These are phyloP conservation scores for Penicillium canescens DNA, from an alignment of 495 filamentous ascomycete genomes.

Conservation along the genomic window DNA sequence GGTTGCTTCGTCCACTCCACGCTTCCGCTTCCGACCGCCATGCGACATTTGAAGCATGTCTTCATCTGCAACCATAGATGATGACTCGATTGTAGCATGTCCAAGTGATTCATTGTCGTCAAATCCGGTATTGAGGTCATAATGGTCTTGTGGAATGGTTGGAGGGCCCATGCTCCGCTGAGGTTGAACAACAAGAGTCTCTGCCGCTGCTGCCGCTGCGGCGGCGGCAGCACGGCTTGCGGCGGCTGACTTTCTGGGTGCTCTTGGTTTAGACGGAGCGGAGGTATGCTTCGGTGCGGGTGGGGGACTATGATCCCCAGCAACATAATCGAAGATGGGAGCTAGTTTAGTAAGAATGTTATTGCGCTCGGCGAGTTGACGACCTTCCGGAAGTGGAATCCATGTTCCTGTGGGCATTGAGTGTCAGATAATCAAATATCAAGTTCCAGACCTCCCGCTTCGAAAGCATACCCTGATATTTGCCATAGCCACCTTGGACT, in stretches of 20 bases:
- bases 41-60: conserved; percentile 67
- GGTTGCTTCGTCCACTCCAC: conserved; percentile 56
- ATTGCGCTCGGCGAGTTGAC: conserved; percentile 79
- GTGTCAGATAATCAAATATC: conserved; percentile 13
- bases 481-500: conserved; percentile 96
- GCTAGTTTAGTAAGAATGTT: conserved; percentile 76
- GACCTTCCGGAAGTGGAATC: conserved; percentile 85
- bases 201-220: conserved; percentile 15
- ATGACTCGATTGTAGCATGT: conserved; percentile 74
- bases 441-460: background rate
- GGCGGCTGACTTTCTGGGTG: conserved; percentile 49
- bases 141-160: conserved; percentile 54
- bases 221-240: conserved; percentile 29
- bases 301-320: conserved; percentile 83
- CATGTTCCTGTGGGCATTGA: conserved; percentile 69
- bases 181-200: conserved; percentile 40
- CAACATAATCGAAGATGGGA: conserved; percentile 86
- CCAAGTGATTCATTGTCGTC: conserved; percentile 82
- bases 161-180: conserved; percentile 45
- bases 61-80: conserved; percentile 80
- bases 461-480: conserved; percentile 79
- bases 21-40: conserved; percentile 74
- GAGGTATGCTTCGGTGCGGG: conserved; percentile 88
- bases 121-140: conserved; percentile 57
- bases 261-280: conserved; percentile 65